Evolutionary conservation across 176 grass and related monocot genomes (phyloP).

Genomic region (Thalia dealbata): DNA sequence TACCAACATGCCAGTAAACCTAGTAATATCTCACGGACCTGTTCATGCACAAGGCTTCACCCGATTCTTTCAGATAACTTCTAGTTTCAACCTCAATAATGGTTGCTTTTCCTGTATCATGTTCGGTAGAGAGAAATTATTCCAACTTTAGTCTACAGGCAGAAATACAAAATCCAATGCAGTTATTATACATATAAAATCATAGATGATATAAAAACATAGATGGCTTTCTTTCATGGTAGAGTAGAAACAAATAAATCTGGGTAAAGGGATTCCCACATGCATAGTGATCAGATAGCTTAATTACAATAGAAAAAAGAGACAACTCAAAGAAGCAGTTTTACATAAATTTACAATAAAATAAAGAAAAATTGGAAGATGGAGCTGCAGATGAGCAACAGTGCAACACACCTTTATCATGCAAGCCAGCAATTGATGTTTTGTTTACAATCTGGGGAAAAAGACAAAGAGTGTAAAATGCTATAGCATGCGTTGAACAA

Average conservation of each 20-base stretch:
- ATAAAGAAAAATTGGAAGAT: not conserved
- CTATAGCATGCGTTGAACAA: not conserved
- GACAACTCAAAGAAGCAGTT: not conserved
- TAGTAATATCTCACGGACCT: slow-evolving; percentile 30
- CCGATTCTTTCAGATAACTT: slow-evolving; percentile 53
- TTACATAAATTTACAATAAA: not conserved
- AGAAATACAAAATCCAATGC: not conserved
- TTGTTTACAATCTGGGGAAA: slow-evolving; percentile 74
- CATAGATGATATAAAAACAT: not conserved
- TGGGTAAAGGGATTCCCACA: not conserved
- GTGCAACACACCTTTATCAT: slow-evolving; percentile 66
- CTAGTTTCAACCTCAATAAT: slow-evolving; percentile 76
- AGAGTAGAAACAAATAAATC: not conserved
- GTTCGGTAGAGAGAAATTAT: not conserved
- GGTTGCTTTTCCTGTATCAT: slow-evolving; percentile 71
- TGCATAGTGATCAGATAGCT: not conserved
- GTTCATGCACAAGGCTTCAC: slow-evolving; percentile 83
- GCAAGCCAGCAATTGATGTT: slow-evolving; percentile 58
- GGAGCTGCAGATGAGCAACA: not conserved
- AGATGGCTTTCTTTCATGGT: not conserved
- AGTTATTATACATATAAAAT: not conserved
- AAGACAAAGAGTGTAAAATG: slow-evolving; percentile 7
- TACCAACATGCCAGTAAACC: not conserved
- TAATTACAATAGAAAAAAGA: too few relatives aligned
- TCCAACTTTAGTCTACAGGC: slow-evolving; percentile 9